Base-by-base conservation (phyloP, 2,329 filamentous ascomycete species). In the Eutypella sp. region DNA sequence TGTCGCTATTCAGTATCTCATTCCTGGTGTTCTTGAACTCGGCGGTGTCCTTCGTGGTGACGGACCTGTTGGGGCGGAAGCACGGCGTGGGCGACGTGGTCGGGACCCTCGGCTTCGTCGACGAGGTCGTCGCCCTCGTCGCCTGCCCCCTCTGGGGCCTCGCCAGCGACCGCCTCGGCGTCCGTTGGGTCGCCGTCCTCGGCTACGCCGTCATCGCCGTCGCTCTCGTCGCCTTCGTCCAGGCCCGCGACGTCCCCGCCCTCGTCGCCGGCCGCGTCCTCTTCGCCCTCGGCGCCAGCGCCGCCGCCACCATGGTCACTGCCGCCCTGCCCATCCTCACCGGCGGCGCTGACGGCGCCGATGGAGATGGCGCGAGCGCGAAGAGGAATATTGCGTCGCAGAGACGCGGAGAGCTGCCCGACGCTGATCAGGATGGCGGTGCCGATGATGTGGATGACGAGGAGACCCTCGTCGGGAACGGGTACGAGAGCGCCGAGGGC, bases 291-390 rank as follows among this genome's bases (percentile, higher is more conserved):
- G 93, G 93, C 20, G 93, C 88, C 18, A 90, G 91, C n/a, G 93
- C 92, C 19, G 83, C 87, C 5, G 79, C 90, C 13, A 97, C 93
- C 1, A 99, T 99, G 93, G 93, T 99, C 18, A 97, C 93, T 8
- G 93, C 93, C 3, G 89, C 95, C 39, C 74, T 99, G 20, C 93
- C 93, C 1, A 84, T 78, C 10, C 67, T 85, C 54, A 83, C 81
- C 5, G 76, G 78, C 51, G 77, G 80, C 25, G 68, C 61, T 33
- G 61, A 60, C 33, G 52, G 57, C 1, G 51, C 45, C 33, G 59
- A 34, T 55, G 47, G 46, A 51, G 54, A 42, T 42, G 33, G 45
- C 40, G 48, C 52, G 44, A 49, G 59, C 48, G 50, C 61, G 59
- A 49, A 58, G 3, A 51, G n/a, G n/a, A n/a, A n/a, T n/a, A n/a